phyloP scores from a whole-genome alignment of 768 basidiomycete species.

The Terana coerulea region DNA sequence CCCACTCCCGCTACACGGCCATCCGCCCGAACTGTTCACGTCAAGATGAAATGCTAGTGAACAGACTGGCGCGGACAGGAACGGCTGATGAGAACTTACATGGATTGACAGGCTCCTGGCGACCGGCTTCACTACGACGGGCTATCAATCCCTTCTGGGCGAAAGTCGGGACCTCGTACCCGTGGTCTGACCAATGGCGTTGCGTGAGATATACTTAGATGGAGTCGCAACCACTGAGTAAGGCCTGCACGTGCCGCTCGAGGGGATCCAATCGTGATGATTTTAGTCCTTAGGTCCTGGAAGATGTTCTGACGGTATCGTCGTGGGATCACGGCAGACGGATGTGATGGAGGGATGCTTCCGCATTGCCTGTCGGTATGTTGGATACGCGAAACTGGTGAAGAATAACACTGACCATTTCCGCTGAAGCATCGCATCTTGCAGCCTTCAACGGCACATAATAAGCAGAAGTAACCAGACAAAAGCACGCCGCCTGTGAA shows the following conservation, averaged over 20 bases:
- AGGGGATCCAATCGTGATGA: too few species aligned
- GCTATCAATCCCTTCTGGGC: neutral
- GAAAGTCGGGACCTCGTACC: neutral
- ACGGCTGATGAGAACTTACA: neutral
- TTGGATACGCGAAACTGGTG: too few species aligned
- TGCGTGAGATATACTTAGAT: neutral
- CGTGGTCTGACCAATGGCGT: neutral
- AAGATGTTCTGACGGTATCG: conserved; percentile 4
- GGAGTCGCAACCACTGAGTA: neutral
- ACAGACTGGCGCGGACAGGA: neutral
- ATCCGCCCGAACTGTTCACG: neutral
- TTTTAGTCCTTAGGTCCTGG: too few species aligned
- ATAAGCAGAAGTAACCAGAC: neutral
- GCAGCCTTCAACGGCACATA: neutral
- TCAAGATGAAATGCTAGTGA: neutral
- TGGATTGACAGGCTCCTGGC: too few species aligned
- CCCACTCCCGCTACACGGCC: too few species aligned
- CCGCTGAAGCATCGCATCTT: neutral
- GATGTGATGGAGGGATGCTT: neutral
- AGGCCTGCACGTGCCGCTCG: neutral
- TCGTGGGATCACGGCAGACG: neutral
- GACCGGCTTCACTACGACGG: neutral
- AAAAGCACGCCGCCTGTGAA: too few species aligned
- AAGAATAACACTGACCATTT: neutral
- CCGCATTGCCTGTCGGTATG: too few species aligned